Percentiles rank a stretch among this genome's conserved stretches.
Conservation (phyloP, 345 rosid species). For the Citrus trifoliata region DNA sequence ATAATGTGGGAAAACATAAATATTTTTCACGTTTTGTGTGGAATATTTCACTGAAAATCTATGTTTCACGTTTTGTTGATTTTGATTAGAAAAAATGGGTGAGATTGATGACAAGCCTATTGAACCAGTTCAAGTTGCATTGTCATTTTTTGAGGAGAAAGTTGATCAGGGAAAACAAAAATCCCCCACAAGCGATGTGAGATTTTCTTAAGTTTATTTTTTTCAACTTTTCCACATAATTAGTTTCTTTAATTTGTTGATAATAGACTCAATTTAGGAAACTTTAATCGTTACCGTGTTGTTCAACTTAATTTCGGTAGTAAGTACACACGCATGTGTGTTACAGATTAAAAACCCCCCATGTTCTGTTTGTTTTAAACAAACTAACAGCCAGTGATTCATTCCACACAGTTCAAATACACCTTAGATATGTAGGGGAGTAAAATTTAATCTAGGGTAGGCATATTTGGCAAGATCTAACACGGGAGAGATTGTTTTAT, state of each 20-base stretch:
- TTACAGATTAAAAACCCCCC: too few species aligned
- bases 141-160: conserved; percentile 35
- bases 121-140: conserved; percentile 49
- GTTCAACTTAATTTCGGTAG: too few species aligned
- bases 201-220: not conserved
- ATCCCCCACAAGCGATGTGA: conserved; percentile 28
- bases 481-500: not conserved
- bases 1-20: not conserved
- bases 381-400: too few species aligned
- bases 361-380: too few species aligned
- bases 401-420: not conserved
- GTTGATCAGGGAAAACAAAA: conserved; percentile 26
- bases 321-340: too few species aligned
- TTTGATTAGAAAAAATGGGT: conserved; percentile 25
- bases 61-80: not conserved
- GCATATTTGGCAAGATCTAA: not conserved
- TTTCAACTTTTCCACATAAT: not conserved
- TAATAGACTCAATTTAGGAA: too few species aligned
- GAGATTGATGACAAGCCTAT: conserved; percentile 55
- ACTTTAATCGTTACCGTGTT: too few species aligned
- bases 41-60: not conserved
- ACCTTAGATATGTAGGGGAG: not conserved
- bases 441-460: not conserved
- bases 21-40: not conserved
- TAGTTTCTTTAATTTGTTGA: too few species aligned